Conservation (phyloP, 1,284 basidiomycete genomes). For the Marasmius tenuissimus region DNA sequence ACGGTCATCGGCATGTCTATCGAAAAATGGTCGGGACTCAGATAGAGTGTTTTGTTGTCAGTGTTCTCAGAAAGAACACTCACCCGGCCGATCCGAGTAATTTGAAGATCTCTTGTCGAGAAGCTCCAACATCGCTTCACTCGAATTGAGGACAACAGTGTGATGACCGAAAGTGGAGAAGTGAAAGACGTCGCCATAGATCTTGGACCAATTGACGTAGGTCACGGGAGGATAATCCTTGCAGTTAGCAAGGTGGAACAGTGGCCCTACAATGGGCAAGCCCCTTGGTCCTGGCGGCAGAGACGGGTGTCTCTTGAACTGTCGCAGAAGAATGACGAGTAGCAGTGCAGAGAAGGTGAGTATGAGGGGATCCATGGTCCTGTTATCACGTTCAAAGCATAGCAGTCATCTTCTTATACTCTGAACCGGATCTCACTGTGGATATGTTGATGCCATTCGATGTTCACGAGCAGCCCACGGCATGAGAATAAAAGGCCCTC, state of each 20-base stretch:
- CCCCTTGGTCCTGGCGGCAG: constrained; percentile 10
- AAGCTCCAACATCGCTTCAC: constrained; percentile 19
- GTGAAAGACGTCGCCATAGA: constrained; percentile 6
- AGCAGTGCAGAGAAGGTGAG: too few relatives aligned
- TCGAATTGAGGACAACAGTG: constrained; percentile 23
- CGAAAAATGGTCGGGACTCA: background rate
- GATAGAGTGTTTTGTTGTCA: too few relatives aligned
- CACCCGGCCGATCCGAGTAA: constrained; percentile 20
- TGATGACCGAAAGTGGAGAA: constrained; percentile 9
- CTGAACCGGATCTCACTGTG: too few relatives aligned
- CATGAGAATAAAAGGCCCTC: too few relatives aligned
- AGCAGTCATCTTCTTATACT: too few relatives aligned
- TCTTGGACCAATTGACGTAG: constrained; percentile 2
- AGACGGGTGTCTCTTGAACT: background rate
- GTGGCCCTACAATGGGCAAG: constrained; percentile 7
- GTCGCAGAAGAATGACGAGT: too few relatives aligned
- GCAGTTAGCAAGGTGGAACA: background rate
- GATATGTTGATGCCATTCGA: too few relatives aligned
- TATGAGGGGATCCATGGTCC: too few relatives aligned
- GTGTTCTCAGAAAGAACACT: background rate
- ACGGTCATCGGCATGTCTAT: constrained; percentile 21
- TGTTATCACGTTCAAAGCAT: too few relatives aligned
- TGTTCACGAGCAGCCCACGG: too few relatives aligned
- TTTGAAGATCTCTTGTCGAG: constrained; percentile 21
- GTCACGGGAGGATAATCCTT: background rate